Base-by-base conservation (phyloP, 441 rosid genomes). In the Heliophila coronopifolia region DNA sequence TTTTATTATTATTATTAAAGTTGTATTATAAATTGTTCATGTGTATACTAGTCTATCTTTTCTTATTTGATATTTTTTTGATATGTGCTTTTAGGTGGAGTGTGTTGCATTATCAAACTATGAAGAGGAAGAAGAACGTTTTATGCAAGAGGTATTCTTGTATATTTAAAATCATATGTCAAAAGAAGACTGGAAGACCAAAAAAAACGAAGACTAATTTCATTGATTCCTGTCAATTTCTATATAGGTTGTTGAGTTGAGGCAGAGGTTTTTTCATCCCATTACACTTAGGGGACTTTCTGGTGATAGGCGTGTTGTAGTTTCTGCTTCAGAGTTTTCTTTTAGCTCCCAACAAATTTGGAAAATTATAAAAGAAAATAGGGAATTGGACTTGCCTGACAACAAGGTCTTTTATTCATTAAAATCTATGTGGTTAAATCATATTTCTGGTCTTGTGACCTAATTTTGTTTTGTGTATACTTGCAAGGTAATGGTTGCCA, bases 301-400 rank as follows among this genome's bases (percentile, higher is more conserved):
- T 18, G 92, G 94, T 70, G 83, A 90, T 59, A 71, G 89, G 56
- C 73, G 74, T 37, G 86, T 83, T 50, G 81, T 73, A 17, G 83
- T 84, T 51, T 92, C 95, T 49, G 97, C 97, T 54, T 80, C 95
- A 11, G 94, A 87, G 34, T 90, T 90, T 73, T 77, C 92, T 34
- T 80, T 80, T 45, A 79, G 92, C 57, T 70, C 84, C 11, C 92
- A 84, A 60, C 75, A 80, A 62, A 84, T 82, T 39, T 90, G 98
- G 94, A 79, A 75, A 73, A 77, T 73, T 32, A 86, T 90, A 49
- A 84, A 69, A 54, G 94, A 84, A 73, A 76, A 90, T 66, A 86
- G 75, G 72, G 98, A 90, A 70, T 73, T 90, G 63, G 77, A 84
- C 72, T 82, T 84, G 66, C 96, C 98, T 48, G 94, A 87, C 47